These are phyloP conservation scores for Fusarium phyllophilum DNA, from an alignment of 2,329 filamentous ascomycete genomes.

Conservation along the genomic window DNA sequence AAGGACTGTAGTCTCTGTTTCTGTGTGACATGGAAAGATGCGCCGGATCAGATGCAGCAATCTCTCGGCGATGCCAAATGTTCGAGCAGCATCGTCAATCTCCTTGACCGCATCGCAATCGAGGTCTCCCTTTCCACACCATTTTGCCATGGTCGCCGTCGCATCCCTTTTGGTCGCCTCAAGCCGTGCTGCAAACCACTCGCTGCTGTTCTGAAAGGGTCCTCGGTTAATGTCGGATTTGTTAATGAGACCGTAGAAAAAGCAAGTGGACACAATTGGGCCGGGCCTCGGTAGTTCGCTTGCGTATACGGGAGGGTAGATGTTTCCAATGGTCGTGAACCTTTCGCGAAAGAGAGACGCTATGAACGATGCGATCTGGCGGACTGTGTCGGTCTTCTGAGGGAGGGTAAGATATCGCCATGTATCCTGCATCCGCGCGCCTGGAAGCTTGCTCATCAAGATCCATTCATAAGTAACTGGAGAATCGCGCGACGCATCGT, in stretches of 20 bases:
- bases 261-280: conserved; percentile 47
- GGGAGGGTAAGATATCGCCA: conserved; percentile 32
- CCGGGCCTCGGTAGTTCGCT: conserved; percentile 13
- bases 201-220: conserved; percentile 49
- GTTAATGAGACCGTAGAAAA: conserved; percentile 48
- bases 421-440: conserved; percentile 43
- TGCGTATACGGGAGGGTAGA: conserved; percentile 6
- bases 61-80: conserved; percentile 38
- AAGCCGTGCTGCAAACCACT: conserved; percentile 50
- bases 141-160: background rate
- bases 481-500: conserved; percentile 45
- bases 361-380: conserved; percentile 9
- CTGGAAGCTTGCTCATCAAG: conserved; percentile 48
- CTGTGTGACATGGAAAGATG: conserved; percentile 43
- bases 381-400: background rate
- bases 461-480: conserved; percentile 55
- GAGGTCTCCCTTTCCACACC: background rate
- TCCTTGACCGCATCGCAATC: conserved; percentile 42
- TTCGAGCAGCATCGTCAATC: conserved; percentile 46
- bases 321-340: conserved; percentile 36
- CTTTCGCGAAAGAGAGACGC: conserved; percentile 39
- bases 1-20: conserved; percentile 46
- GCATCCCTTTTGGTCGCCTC: conserved; percentile 3
- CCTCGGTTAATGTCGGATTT: conserved; percentile 48
- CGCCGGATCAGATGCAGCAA: conserved; percentile 45